Base-by-base conservation (phyloP, 2,329 filamentous ascomycete genomes). In the Macrophomina phaseolina region DNA sequence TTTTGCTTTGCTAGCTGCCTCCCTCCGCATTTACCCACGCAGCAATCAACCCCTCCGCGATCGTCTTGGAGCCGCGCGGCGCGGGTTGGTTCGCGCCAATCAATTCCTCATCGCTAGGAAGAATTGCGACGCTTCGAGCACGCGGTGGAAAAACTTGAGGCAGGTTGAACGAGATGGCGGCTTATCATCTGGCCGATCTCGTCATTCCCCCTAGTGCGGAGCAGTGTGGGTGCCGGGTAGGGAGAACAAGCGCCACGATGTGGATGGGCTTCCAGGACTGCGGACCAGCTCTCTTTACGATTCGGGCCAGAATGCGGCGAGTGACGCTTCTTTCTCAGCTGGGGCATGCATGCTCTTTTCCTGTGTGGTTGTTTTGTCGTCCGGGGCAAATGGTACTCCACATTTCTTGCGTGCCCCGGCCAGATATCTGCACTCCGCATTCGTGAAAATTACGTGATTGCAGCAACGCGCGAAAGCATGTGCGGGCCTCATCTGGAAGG, bases 361-460 rank as follows among this genome's bases (percentile, higher is more conserved):
- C 16, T 45, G 42, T 45, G 8, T 45, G 3, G 7, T 38, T 38
- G 46, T 23, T 9, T 23, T 23, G 46, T 23, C 6, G 56, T 49
- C 58, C 30, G 58, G 58, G 58, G 58, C 38, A 49, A 46, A 8
- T 49, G 16, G 7, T 38, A 62, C 58, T 62, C 58, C 58, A 62
- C 42, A 49, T 12, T 36, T 34, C 23, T 23, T 23, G 14, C 28
- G 45, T 16, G n/a, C 45, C 16, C 42, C 30, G 32, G 56, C 5
- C 56, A 48, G 23, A 23, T 3, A 23, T 23, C 23, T 49, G 45
- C 58, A 62, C 58, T 62, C 58, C 58, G 38, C 58, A 62, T 11
- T 14, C 32, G 23, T 28, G 40, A 30, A 42, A 28, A 16, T 49
- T 62, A 28, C 58, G 58, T 49, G 42, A 48, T 38, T 38, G 36